Evolutionary conservation across 306 rosid genomes (phyloP).

Genomic region (Acacia confusa): DNA sequence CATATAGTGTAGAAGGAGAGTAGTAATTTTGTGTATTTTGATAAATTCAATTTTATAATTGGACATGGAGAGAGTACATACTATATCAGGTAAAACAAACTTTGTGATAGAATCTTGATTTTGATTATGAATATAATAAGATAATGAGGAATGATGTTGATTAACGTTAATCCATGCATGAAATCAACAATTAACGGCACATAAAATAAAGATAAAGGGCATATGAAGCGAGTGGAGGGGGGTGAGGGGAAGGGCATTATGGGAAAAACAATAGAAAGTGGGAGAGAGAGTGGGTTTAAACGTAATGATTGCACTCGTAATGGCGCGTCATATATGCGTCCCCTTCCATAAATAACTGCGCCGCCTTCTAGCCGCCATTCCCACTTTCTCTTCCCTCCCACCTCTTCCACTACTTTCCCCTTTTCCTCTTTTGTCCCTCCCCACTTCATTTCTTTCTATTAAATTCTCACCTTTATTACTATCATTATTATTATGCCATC

Average conservation of each 20-base stretch:
- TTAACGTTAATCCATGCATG: background rate
- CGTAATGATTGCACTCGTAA: constrained; percentile 50
- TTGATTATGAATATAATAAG: background rate
- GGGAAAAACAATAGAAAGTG: background rate
- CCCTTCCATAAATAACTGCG: constrained; percentile 47
- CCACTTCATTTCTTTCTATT: background rate
- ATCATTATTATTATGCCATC: background rate
- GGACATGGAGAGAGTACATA: too few species aligned
- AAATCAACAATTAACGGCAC: background rate
- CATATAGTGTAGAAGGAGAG: rapidly evolving
- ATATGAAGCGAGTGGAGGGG: background rate
- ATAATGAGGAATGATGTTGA: background rate
- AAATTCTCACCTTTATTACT: background rate
- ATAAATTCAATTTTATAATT: too few species aligned
- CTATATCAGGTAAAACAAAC: too few species aligned
- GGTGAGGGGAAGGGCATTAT: background rate
- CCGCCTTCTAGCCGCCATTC: constrained; percentile 94
- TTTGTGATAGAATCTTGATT: too few species aligned
- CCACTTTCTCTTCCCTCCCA: constrained; percentile 1
- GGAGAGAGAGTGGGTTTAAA: background rate
- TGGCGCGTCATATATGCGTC: constrained; percentile 37
- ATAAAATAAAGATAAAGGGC: background rate
- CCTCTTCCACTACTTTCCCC: background rate
- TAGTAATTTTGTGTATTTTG: too few species aligned
- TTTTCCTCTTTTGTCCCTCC: background rate